Base-by-base conservation (phyloP, 108 stramenopile genomes). In the Schizochytrium sp. region DNA sequence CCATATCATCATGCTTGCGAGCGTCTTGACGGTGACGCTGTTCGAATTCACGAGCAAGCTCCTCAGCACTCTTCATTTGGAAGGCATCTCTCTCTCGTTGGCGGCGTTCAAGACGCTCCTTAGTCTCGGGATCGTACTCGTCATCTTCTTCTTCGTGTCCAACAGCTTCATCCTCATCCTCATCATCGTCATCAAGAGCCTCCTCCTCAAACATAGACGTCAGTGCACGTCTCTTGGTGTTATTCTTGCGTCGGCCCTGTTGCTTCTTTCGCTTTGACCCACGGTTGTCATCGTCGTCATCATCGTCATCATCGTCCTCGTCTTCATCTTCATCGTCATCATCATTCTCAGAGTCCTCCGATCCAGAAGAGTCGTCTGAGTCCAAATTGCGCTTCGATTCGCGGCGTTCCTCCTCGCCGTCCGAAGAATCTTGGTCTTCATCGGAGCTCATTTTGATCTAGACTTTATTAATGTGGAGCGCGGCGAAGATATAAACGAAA, bases 321-420 rank as follows among this genome's bases (percentile, higher is more conserved):
- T 95, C 93, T 38, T 93, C 94, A 50, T 92, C 92, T 8, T 93
- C 96, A 46, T 96, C 96, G 10, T 96, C 96, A 12, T 96, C 96
- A 44, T 95, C 95, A 17, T 95, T 94, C 61, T 95, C 95, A 44
- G 94, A 93, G 53, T 95, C 97, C 87, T 96, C 96, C 17, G 96
- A 96, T 90, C 96, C 96, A 83, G 96, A 95, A 60, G 96, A 96
- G 88, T 28, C 28, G 57, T 87, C 87, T 0, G n/a, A 28, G 56
- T 87, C 46, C n/a, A 56, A 55, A 28, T 8, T 57, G 41, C 57
- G 47, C 53, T 83, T 83, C 76, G 47, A 55, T 40, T 83, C 8
- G 15, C 76, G 5, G 50, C 53, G 50, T 8, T 83, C 76, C 17
- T 55, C 50, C 76, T 83, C 76, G 76, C 53, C 76, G 17, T 49